phyloP scores from a whole-genome alignment of 129 eudicot species.

The Heracleum sosnowskyi region DNA sequence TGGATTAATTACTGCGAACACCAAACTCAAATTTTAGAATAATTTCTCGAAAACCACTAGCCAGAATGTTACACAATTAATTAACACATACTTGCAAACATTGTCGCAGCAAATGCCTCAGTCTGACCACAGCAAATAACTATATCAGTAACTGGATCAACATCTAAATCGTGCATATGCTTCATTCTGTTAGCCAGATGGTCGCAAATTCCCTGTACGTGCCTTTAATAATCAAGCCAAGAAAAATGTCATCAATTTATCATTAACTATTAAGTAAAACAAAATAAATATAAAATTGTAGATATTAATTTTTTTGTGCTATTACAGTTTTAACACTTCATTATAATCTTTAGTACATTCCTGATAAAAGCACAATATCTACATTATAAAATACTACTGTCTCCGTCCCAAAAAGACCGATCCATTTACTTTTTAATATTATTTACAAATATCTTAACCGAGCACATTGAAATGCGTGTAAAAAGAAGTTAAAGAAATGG shows the following conservation, averaged over 20 bases:
- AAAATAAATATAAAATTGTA: not conserved
- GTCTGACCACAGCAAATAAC: constrained; percentile 96
- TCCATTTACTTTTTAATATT: too few relatives aligned
- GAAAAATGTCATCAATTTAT: not conserved
- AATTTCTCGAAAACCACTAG: not conserved
- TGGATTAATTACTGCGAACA: constrained; percentile 60
- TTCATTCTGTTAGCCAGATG: constrained; percentile 48
- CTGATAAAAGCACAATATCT: too few relatives aligned
- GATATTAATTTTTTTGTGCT: not conserved
- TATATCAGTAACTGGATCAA: constrained; percentile 70
- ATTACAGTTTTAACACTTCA: too few relatives aligned
- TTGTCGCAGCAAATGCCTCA: constrained; percentile 90
- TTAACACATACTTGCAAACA: constrained; percentile 68
- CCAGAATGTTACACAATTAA: constrained; percentile 1
- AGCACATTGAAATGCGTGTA: too few relatives aligned
- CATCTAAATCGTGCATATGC: constrained; percentile 58
- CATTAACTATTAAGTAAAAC: not conserved
- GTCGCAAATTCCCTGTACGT: constrained; percentile 86
- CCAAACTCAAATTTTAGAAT: not conserved
- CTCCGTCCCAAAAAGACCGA: too few relatives aligned
- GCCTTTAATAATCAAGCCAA: constrained; percentile 36
- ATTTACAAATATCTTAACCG: too few relatives aligned
- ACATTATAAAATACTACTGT: too few relatives aligned
- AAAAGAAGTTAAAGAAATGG: too few relatives aligned
- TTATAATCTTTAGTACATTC: too few relatives aligned